Percentiles rank a stretch among this genome's conserved stretches.
These are phyloP conservation scores for Penicillium sp. DNA, from an alignment of 2,329 filamentous ascomycete species.

Conservation along the genomic window DNA sequence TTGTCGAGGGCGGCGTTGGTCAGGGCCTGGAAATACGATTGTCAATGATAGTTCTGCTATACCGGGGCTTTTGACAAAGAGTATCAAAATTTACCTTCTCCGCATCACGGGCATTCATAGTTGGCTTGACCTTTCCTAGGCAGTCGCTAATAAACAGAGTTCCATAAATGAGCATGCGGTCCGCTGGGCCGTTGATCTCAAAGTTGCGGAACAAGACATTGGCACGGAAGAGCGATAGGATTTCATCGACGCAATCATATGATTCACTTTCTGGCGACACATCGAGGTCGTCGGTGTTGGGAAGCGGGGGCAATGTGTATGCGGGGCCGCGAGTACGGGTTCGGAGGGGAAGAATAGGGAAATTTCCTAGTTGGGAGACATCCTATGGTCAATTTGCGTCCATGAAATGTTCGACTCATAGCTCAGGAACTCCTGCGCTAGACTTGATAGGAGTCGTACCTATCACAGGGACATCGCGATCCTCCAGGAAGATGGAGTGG, in stretches of 20 bases:
- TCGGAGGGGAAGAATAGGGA: slow-evolving; percentile 88
- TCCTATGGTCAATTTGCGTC: slow-evolving; percentile 9
- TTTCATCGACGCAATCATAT: slow-evolving; percentile 95
- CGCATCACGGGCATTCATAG: slow-evolving; percentile 62
- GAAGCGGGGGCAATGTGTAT: slow-evolving; percentile 70
- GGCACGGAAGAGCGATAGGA: slow-evolving; percentile 86
- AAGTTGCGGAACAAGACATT: slow-evolving; percentile 99
- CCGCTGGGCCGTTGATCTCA: slow-evolving; percentile 94
- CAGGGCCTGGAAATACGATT: slow-evolving; percentile 62
- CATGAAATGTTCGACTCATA: neutral
- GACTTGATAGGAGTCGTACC: slow-evolving; percentile 41
- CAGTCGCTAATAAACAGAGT: slow-evolving; percentile 94
- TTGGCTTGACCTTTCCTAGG: slow-evolving; percentile 78
- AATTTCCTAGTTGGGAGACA: slow-evolving; percentile 63
- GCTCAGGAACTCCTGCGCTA: neutral
- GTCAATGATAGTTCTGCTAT: neutral
- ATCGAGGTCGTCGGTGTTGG: slow-evolving; percentile 51
- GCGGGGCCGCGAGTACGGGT: slow-evolving; percentile 95
- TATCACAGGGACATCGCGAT: slow-evolving; percentile 66
- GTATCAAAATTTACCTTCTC: slow-evolving; percentile 54
- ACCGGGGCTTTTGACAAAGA: neutral
- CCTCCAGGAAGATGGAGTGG: slow-evolving; percentile 92
- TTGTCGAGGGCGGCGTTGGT: slow-evolving; percentile 90
- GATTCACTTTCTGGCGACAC: slow-evolving; percentile 82
- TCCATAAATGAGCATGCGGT: slow-evolving; percentile 92